A percentile compares a stretch with the other conserved stretches of the same genome.
These are phyloP conservation scores for Chalaropsis thielavioides DNA, from an alignment of 2,329 filamentous ascomycete species.

Conservation along the genomic window DNA sequence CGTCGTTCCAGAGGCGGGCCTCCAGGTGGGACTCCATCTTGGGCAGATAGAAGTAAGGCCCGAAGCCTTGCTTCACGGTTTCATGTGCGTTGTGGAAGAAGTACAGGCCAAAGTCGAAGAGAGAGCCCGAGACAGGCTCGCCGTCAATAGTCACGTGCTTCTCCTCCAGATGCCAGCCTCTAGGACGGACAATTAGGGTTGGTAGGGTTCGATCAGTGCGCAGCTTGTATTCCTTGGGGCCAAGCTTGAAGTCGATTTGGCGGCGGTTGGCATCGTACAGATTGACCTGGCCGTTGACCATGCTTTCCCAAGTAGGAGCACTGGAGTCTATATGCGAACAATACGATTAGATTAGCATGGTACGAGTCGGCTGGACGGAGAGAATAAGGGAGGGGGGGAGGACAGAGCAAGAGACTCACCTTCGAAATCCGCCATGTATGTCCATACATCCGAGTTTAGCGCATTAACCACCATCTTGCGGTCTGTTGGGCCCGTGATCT, in stretches of 20 bases:
- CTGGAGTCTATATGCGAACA: conserved; percentile 54
- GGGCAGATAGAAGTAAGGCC: conserved; percentile 94
- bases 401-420: conserved; percentile 39
- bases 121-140: conserved; percentile 77
- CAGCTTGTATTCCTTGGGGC: conserved; percentile 92
- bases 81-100: conserved; percentile 97
- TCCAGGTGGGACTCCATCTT: conserved; percentile 98
- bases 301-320: conserved; percentile 97
- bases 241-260: conserved; percentile 92
- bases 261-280: conserved; percentile 89
- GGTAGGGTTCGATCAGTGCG: conserved; percentile 74
- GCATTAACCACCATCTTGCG: conserved; percentile 99
- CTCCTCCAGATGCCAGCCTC: conserved; percentile 97
- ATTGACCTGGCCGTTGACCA: conserved; percentile 97
- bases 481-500: conserved; percentile 95
- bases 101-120: conserved; percentile 97
- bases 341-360: background rate
- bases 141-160: conserved; percentile 95
- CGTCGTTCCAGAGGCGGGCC: conserved; percentile 95
- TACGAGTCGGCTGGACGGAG: background rate
- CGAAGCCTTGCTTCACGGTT: conserved; percentile 66
- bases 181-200: conserved; percentile 83
- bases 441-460: conserved; percentile 89
- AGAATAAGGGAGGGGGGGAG: background rate
- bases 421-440: conserved; percentile 99